Evolutionary conservation across 768 basidiomycete species (phyloP).

Genomic region (Basidioascus undulatus): DNA sequence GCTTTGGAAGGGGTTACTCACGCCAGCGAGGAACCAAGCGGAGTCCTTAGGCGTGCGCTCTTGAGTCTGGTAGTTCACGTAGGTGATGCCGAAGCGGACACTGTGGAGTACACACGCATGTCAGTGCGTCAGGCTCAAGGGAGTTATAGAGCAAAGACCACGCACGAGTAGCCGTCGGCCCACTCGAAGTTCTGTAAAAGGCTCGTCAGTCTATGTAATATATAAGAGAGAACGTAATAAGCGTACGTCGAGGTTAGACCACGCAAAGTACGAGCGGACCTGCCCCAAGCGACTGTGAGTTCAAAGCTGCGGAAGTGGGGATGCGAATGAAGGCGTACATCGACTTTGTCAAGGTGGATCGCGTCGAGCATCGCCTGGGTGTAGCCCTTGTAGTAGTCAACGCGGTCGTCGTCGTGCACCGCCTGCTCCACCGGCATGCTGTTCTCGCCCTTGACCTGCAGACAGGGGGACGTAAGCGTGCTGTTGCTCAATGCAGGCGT

Average conservation of each 20-base stretch:
- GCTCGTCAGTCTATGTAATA: slow-evolving; percentile 20
- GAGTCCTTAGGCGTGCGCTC: slow-evolving; percentile 40
- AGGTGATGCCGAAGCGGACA: slow-evolving; percentile 46
- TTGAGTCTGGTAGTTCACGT: slow-evolving; percentile 46
- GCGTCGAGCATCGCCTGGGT: slow-evolving; percentile 31
- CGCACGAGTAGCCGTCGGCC: slow-evolving; percentile 12
- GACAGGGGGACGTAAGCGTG: too few species aligned
- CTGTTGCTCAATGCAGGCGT: too few species aligned
- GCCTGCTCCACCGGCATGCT: slow-evolving; percentile 29
- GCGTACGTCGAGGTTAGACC: slow-evolving; percentile 15
- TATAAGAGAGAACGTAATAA: too few species aligned
- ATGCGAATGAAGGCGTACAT: too few species aligned
- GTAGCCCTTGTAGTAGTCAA: slow-evolving; percentile 40
- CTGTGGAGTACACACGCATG: too few species aligned
- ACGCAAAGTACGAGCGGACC: slow-evolving; percentile 39
- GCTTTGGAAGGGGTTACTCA: too few species aligned
- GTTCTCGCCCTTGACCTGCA: slow-evolving; percentile 41
- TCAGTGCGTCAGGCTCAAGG: too few species aligned
- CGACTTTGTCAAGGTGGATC: slow-evolving; percentile 38
- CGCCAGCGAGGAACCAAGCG: slow-evolving; percentile 31
- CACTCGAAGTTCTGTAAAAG: slow-evolving; percentile 51
- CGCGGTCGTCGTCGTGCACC: slow-evolving; percentile 34
- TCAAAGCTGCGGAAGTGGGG: too few species aligned
- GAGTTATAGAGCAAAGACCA: not conserved
- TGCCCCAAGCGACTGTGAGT: too few species aligned